A percentile compares a stretch with the other conserved stretches of the same genome.
These are phyloP conservation scores for Cercospora sojina DNA, from an alignment of 2,329 filamentous ascomycete species.

Conservation along the genomic window DNA sequence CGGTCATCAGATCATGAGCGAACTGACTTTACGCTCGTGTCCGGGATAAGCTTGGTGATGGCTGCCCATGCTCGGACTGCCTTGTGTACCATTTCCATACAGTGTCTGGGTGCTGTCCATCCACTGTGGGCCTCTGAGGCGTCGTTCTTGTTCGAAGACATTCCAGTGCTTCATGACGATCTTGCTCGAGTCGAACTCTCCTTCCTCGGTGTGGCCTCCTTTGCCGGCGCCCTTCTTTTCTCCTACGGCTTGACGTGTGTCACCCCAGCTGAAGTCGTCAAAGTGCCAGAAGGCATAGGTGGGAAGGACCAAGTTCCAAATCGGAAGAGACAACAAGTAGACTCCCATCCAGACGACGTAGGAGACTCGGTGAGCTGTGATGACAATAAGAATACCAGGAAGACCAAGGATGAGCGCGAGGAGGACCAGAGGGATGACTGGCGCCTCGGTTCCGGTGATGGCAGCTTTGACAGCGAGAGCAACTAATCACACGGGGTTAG, in stretches of 20 bases:
- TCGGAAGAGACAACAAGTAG: slow-evolving; percentile 85
- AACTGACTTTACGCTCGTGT: slow-evolving; percentile 29
- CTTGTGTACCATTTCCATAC: slow-evolving; percentile 19
- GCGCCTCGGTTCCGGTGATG: slow-evolving; percentile 57
- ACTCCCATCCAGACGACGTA: slow-evolving; percentile 98
- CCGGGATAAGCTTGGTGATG: slow-evolving; percentile 18
- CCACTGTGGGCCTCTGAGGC: slow-evolving; percentile 29
- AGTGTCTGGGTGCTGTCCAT: slow-evolving; percentile 13
- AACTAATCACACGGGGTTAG: slow-evolving; percentile 53
- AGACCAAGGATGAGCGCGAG: slow-evolving; percentile 89
- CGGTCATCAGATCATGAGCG: slow-evolving; percentile 23
- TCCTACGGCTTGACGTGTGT: slow-evolving; percentile 91
- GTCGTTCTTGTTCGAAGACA: slow-evolving; percentile 75
- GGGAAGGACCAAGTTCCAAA: slow-evolving; percentile 97
- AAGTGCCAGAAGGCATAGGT: slow-evolving; percentile 99
- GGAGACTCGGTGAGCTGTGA: slow-evolving; percentile 88
- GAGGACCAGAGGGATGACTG: slow-evolving; percentile 86
- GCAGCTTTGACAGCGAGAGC: slow-evolving; percentile 77
- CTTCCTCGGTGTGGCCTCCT: slow-evolving; percentile 62
- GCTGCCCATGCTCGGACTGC: slow-evolving; percentile 14
- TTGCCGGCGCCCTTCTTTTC: slow-evolving; percentile 84
- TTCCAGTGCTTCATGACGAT: slow-evolving; percentile 99
- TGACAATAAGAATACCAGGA: slow-evolving; percentile 83
- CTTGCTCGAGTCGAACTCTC: slow-evolving; percentile 97
- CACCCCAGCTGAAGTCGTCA: slow-evolving; percentile 98